Conservation (phyloP, 306 rosid species). For the Potentilla sterilis region DNA sequence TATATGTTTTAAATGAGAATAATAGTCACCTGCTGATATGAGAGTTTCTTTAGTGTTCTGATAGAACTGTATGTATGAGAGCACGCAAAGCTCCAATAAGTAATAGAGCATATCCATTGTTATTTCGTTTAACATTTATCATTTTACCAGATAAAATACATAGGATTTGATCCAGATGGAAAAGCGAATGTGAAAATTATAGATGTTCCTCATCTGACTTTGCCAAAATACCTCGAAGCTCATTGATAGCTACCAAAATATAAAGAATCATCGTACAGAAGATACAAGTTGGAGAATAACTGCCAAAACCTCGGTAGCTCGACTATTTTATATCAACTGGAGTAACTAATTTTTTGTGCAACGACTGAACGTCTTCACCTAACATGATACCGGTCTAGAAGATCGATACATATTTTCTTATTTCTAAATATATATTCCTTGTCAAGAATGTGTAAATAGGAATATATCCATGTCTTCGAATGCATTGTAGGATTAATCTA, state of each 20-base stretch:
- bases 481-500: no score
- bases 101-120: neutral
- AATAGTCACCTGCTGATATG: neutral
- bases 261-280: no score
- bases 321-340: neutral
- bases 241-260: no score
- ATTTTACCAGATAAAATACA: no score
- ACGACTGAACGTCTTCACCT: neutral
- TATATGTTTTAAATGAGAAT: neutral
- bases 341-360: no score
- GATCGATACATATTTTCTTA: neutral
- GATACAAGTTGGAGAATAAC: neutral
- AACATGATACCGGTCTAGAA: neutral
- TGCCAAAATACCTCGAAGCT: no score
- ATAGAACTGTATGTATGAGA: neutral
- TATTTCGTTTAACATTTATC: neutral
- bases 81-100: neutral
- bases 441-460: neutral
- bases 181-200: no score
- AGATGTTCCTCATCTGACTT: no score
- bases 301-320: neutral
- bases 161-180: no score
- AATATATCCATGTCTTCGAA: no score
- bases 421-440: neutral
- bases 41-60: neutral